phyloP scores from a whole-genome alignment of 306 rosid genomes.

The Vicia villosa region DNA sequence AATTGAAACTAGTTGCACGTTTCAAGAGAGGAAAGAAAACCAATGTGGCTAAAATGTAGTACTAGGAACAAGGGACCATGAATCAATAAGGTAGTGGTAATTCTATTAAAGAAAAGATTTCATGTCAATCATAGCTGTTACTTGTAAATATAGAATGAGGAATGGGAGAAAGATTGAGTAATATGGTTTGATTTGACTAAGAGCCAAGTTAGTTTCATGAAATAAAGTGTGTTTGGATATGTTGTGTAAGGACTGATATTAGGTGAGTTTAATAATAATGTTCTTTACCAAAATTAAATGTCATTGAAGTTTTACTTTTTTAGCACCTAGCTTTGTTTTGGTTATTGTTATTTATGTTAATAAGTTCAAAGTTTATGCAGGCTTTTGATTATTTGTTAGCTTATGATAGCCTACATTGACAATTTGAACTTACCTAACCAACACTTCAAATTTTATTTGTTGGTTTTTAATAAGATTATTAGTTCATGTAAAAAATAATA shows the following conservation, averaged over 20 bases:
- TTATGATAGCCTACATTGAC: background rate
- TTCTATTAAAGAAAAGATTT: slow-evolving; percentile 39
- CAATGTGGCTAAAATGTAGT: slow-evolving; percentile 45
- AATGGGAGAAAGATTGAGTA: slow-evolving; percentile 35
- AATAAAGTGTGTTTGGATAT: slow-evolving; percentile 31
- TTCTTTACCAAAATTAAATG: slow-evolving; percentile 17
- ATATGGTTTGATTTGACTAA: slow-evolving; percentile 40
- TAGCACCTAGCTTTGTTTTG: slow-evolving; percentile 2
- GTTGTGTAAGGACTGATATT: slow-evolving; percentile 31
- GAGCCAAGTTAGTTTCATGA: slow-evolving; percentile 30
- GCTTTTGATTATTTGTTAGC: background rate
- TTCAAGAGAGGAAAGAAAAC: slow-evolving; percentile 41
- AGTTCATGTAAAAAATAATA: too few relatives aligned
- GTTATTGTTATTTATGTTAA: slow-evolving; percentile 4
- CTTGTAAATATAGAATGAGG: background rate
- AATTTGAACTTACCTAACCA: too few relatives aligned
- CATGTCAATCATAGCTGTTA: slow-evolving; percentile 55
- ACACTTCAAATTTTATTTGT: too few relatives aligned
- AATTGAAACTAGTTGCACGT: slow-evolving; percentile 34
- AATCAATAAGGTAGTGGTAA: slow-evolving; percentile 9
- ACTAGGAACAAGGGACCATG: slow-evolving; percentile 45
- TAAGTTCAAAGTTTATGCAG: background rate
- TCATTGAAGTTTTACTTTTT: background rate
- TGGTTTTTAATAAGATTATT: too few relatives aligned
- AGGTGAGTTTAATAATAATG: slow-evolving; percentile 30